Percentiles rank a stretch among this genome's conserved stretches.
These are phyloP conservation scores for Dispira simplex DNA, from an alignment of 192 early-diverging fungal genomes.

Conservation along the genomic window DNA sequence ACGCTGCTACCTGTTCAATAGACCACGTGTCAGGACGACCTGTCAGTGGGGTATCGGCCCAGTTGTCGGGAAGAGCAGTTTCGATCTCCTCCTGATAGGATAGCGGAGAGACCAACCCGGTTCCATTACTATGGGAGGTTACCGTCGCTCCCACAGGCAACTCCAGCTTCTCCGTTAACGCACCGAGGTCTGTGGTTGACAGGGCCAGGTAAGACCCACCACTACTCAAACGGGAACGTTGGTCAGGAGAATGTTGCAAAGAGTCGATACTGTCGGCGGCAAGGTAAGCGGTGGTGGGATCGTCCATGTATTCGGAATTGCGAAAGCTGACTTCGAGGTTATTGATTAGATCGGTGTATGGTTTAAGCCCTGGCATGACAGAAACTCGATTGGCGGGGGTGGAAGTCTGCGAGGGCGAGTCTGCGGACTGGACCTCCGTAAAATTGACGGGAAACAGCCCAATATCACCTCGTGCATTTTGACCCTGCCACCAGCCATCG, in stretches of 20 bases:
- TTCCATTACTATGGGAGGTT: background rate
- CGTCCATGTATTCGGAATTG: slow-evolving; percentile 1
- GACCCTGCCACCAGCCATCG: slow-evolving; percentile 75
- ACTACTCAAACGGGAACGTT: too few species aligned
- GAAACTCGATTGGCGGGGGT: background rate
- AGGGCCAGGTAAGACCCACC: background rate
- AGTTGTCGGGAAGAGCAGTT: background rate
- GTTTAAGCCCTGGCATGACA: background rate
- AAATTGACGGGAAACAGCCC: slow-evolving; percentile 61
- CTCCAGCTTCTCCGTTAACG: background rate
- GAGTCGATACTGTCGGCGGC: too few species aligned
- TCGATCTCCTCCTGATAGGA: background rate
- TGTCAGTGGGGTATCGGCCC: background rate
- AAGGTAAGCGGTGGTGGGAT: too few species aligned
- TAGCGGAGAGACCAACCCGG: too few species aligned
- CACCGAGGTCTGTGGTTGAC: background rate
- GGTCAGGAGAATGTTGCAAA: too few species aligned
- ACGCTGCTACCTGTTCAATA: slow-evolving; percentile 36
- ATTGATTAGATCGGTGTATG: background rate
- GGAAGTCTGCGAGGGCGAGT: slow-evolving; percentile 5
- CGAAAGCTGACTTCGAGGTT: slow-evolving; percentile 11
- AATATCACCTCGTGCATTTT: slow-evolving; percentile 40
- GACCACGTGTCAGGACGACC: slow-evolving; percentile 32
- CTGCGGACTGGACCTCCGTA: background rate
- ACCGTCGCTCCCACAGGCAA: background rate